Base-by-base conservation (phyloP, 805 yeast species). In the Crinitomyces ghanaensis region DNA sequence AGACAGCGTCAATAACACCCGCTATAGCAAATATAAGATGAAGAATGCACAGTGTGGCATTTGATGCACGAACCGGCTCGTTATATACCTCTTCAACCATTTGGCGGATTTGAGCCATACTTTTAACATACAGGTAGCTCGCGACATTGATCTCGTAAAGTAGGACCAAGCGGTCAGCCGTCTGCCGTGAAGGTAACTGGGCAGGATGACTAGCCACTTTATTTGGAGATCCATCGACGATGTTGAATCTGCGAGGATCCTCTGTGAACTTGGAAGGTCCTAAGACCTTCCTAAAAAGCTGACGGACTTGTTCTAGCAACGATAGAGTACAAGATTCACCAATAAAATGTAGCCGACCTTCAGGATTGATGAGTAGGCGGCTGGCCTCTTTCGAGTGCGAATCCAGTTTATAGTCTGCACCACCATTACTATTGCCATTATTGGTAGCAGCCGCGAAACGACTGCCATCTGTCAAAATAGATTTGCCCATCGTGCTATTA, bases 321-420 rank as follows among this genome's bases (percentile, higher is more conserved):
- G 68, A 57, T 7, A 61, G 45, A 0, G 66, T 60, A 22, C 63
- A 59, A 19, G 63, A 54, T 35, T 65, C 69, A 6, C 69, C 68
- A 31, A 63, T 39, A 35, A 60, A 63, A 16, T 65, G 41, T 12
- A 56, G 39, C 16, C 53, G 54, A 0, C 66, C 66, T 4, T 51
- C 48, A 6, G 47, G 50, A 36, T 62, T 66, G 39, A 47, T 45
- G 9, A 63, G 35, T 15, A 61, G 39, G 26, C 63, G 47, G 17
- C 58, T n/a, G 6, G 26, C 6, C 12, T 30, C 33, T n/a, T 23
- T n/a, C 19, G 29, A 16, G 17, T 23, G 19, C 5, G 25, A 23
- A 15, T 23, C n/a, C n/a, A n/a, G n/a, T 12, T 12, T 12, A n/a
- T 25, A 25, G 6, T 16, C 28, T 25, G n/a, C 15, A n/a, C 14